phyloP scores from a whole-genome alignment of 1,284 basidiomycete genomes.

The Rhizoctonia solani region DNA sequence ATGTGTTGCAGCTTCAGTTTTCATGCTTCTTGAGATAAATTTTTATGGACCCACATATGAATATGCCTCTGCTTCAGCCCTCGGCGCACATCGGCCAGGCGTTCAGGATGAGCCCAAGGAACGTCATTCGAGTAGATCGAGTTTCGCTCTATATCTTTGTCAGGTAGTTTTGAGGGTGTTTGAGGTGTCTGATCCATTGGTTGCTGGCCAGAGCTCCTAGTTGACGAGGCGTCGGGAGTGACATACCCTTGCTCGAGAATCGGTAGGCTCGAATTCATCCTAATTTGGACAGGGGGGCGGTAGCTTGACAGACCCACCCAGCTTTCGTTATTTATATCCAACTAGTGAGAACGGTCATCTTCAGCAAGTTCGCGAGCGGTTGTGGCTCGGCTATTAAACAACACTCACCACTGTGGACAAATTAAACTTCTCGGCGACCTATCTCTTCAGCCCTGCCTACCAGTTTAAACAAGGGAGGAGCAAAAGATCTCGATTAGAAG shows the following conservation, averaged over 20 bases:
- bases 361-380: too few species aligned
- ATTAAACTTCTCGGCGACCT: too few species aligned
- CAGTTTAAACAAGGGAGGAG: too few species aligned
- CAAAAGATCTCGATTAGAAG: too few species aligned
- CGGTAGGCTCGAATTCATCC: background rate
- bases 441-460: too few species aligned
- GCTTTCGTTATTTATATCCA: too few species aligned
- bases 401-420: too few species aligned
- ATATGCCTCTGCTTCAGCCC: slow-evolving; percentile 31
- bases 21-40: background rate
- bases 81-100: slow-evolving; percentile 24
- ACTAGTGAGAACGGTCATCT: too few species aligned
- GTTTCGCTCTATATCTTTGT: slow-evolving; percentile 24
- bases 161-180: background rate
- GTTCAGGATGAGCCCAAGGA: slow-evolving; percentile 22
- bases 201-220: background rate
- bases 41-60: slow-evolving; percentile 21
- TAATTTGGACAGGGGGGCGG: too few species aligned
- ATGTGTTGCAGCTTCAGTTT: background rate
- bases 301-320: too few species aligned
- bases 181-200: slow-evolving; percentile 6
- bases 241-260: background rate
- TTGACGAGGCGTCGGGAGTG: background rate
- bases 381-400: too few species aligned
- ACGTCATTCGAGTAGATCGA: slow-evolving; percentile 31